Conservation (phyloP, 2,329 filamentous ascomycete genomes). For the Corinectria fuckeliana region DNA sequence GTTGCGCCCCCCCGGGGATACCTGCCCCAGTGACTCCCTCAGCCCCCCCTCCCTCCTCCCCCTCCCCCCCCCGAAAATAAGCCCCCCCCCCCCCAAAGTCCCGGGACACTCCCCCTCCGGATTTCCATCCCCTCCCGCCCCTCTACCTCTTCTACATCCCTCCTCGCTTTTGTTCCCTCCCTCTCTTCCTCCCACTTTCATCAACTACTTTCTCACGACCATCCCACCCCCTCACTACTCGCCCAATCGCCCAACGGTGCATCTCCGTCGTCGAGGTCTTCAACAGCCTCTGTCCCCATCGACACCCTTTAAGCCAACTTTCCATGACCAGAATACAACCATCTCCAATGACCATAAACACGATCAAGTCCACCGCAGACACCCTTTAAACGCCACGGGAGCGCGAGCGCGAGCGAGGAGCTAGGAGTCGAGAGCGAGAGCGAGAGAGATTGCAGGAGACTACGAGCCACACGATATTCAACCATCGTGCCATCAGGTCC, state of each 20-base stretch:
- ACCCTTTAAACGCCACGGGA: constrained; percentile 77
- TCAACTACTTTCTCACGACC: constrained; percentile 31
- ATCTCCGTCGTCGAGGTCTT: constrained; percentile 38
- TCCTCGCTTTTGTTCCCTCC: constrained; percentile 40
- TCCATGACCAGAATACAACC: constrained; percentile 51
- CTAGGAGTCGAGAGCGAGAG: constrained; percentile 49
- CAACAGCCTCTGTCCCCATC: constrained; percentile 38
- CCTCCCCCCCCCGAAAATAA: constrained; percentile 37
- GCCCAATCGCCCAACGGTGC: constrained; percentile 39
- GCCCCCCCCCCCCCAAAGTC: constrained; percentile 32
- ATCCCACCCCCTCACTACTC: constrained; percentile 34
- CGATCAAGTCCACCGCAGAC: constrained; percentile 60
- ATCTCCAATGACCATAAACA: constrained; percentile 60
- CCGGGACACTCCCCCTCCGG: constrained; percentile 35
- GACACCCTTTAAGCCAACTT: constrained; percentile 43
- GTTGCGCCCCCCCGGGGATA: constrained; percentile 14
- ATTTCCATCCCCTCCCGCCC: constrained; percentile 39
- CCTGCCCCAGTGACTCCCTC: constrained; percentile 36
- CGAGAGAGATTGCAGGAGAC: constrained; percentile 36
- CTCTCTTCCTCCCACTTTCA: constrained; percentile 35
- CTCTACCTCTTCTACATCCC: constrained; percentile 36
- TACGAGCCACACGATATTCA: constrained; percentile 59
- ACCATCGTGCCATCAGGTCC: constrained; percentile 59
- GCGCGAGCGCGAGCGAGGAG: constrained; percentile 66
- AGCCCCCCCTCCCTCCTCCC: constrained; percentile 42